phyloP scores from a whole-genome alignment of 2,329 filamentous ascomycete species.

The Penicillium olsonii region DNA sequence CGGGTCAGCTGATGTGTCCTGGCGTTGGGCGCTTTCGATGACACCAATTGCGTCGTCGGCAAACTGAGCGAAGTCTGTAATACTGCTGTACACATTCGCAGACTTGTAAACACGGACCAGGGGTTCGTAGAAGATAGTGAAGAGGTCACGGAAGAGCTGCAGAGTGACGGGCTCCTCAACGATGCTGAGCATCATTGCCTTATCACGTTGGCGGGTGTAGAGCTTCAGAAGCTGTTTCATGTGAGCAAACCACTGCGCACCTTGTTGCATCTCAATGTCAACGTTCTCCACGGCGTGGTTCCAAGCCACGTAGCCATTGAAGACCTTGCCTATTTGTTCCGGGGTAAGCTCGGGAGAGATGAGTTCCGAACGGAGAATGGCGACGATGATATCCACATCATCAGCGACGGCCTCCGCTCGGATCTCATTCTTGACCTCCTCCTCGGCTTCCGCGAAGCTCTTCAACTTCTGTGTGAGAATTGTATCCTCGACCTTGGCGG shows the following conservation, averaged over 20 bases:
- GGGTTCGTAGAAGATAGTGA: conserved; percentile 98
- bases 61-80: conserved; percentile 93
- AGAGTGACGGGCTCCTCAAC: conserved; percentile 97
- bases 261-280: conserved; percentile 83
- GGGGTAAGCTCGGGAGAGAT: conserved; percentile 70
- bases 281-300: conserved; percentile 87
- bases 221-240: conserved; percentile 94
- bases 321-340: conserved; percentile 79
- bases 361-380: conserved; percentile 76
- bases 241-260: conserved; percentile 88
- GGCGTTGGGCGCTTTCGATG: conserved; percentile 65
- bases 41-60: conserved; percentile 90
- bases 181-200: conserved; percentile 93
- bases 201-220: conserved; percentile 86
- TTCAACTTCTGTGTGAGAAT: conserved; percentile 80
- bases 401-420: conserved; percentile 72
- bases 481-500: conserved; percentile 75
- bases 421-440: conserved; percentile 72
- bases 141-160: conserved; percentile 92
- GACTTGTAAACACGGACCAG: conserved; percentile 97
- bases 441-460: conserved; percentile 73
- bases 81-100: conserved; percentile 95
- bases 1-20: conserved; percentile 89
- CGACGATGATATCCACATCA: conserved; percentile 80
- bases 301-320: conserved; percentile 95